These are phyloP conservation scores for Scheffersomyces cryptocercus DNA, from an alignment of 1,139 yeast species.

Conservation along the genomic window DNA sequence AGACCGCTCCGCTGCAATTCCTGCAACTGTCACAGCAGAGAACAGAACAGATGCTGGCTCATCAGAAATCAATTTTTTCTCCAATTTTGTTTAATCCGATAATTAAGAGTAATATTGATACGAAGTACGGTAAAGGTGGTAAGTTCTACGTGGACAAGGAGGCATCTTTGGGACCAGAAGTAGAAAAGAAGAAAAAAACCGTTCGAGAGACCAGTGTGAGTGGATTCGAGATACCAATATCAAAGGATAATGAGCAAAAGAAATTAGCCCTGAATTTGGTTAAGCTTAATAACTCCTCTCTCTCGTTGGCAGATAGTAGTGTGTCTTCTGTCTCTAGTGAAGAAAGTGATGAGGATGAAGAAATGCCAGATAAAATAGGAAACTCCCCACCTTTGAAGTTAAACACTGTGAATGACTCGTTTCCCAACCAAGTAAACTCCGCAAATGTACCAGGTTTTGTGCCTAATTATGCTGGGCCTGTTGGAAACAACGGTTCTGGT, in stretches of 20 bases:
- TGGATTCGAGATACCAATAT: slow-evolving; percentile 25
- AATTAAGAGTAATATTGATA: slow-evolving; percentile 72
- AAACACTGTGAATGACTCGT: slow-evolving; percentile 24
- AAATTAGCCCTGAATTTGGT: slow-evolving; percentile 1
- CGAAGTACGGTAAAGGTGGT: slow-evolving; percentile 84
- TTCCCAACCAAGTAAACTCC: slow-evolving; percentile 4
- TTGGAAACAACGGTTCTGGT: not conserved
- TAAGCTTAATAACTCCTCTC: not conserved
- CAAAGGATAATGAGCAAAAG: slow-evolving; percentile 6
- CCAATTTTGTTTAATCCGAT: slow-evolving; percentile 80
- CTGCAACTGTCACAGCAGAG: slow-evolving; percentile 1
- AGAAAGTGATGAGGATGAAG: slow-evolving; percentile 42
- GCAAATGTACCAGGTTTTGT: not conserved
- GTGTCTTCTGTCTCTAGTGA: slow-evolving; percentile 21
- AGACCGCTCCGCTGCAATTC: not conserved
- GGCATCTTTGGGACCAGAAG: slow-evolving; percentile 23
- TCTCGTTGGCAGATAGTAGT: not conserved
- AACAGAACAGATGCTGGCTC: not conserved
- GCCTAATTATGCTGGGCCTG: not conserved
- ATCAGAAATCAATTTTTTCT: slow-evolving; percentile 61
- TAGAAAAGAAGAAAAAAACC: slow-evolving; percentile 18
- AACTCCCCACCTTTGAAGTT: slow-evolving; percentile 32
- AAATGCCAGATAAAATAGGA: slow-evolving; percentile 16
- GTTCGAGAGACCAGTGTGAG: slow-evolving; percentile 46
- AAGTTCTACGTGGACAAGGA: slow-evolving; percentile 65